phyloP scores from a whole-genome alignment of 2,329 filamentous ascomycete species.

The Ilyonectria destructans region DNA sequence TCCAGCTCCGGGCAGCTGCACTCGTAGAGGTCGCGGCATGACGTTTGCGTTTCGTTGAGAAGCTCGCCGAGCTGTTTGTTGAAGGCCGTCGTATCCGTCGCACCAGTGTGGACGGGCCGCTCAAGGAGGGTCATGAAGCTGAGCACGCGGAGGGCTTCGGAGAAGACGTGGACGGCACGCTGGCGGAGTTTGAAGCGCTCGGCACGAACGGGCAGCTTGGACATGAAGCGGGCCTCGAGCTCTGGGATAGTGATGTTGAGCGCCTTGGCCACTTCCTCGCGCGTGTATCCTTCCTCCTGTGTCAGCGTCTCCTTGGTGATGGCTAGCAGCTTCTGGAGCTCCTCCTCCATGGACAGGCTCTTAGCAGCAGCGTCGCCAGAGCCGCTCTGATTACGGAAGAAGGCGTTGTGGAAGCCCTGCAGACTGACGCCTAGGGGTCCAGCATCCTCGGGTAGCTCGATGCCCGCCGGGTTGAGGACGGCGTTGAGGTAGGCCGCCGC shows the following conservation, averaged over 20 bases:
- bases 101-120: constrained; percentile 57
- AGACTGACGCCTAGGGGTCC: constrained; percentile 88
- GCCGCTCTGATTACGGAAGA: constrained; percentile 72
- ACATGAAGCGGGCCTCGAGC: constrained; percentile 85
- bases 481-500: constrained; percentile 81
- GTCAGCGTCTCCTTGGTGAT: constrained; percentile 81
- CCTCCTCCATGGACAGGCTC: constrained; percentile 68
- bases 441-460: constrained; percentile 80
- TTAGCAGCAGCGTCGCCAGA: constrained; percentile 61
- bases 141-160: constrained; percentile 88
- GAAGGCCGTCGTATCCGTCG: constrained; percentile 71
- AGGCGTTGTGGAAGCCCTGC: constrained; percentile 88
- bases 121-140: constrained; percentile 87
- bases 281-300: constrained; percentile 88
- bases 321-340: constrained; percentile 82
- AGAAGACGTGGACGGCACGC: constrained; percentile 91
- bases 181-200: constrained; percentile 91
- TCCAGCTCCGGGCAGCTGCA: constrained; percentile 96
- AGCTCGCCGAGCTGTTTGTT: constrained; percentile 83
- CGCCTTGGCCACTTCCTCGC: constrained; percentile 84
- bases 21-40: constrained; percentile 89
- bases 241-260: constrained; percentile 80
- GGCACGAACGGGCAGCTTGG: constrained; percentile 90
- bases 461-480: constrained; percentile 69
- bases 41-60: constrained; percentile 91